Percentiles rank a stretch among this genome's conserved stretches.
These are phyloP conservation scores for Kluyveromyces lactis DNA, from an alignment of 805 yeast genomes.

Conservation along the genomic window DNA sequence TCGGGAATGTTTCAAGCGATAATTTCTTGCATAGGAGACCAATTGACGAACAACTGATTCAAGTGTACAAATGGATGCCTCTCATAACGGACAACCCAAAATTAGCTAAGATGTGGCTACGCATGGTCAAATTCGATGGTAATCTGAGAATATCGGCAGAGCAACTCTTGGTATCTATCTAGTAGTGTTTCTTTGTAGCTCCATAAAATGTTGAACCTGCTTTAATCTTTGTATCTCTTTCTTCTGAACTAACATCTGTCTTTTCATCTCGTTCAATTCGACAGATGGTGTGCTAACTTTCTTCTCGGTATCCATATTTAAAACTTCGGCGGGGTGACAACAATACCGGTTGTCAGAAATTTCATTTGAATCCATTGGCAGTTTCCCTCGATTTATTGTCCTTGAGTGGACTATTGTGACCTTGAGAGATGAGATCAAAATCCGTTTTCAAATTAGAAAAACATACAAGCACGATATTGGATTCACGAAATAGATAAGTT, in stretches of 20 bases:
- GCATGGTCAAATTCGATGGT: conserved; percentile 40
- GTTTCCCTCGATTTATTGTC: too few relatives aligned
- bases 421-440: too few relatives aligned
- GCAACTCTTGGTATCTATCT: conserved; percentile 18
- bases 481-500: too few relatives aligned
- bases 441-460: too few relatives aligned
- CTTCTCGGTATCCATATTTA: not conserved
- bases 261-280: conserved; percentile 7
- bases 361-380: too few relatives aligned
- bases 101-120: conserved; percentile 31
- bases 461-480: too few relatives aligned
- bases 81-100: conserved; percentile 11
- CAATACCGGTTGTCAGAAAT: too few relatives aligned
- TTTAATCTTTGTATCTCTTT: conserved; percentile 15
- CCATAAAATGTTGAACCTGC: conserved; percentile 17
- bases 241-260: conserved; percentile 13
- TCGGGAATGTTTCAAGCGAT: conserved; percentile 24
- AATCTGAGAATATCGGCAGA: conserved; percentile 37
- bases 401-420: too few relatives aligned
- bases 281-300: not conserved
- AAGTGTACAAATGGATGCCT: conserved; percentile 15
- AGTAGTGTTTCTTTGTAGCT: conserved; percentile 13
- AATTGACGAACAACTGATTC: conserved; percentile 7
- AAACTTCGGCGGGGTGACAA: too few relatives aligned
- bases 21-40: conserved; percentile 13